Base-by-base conservation (phyloP, 345 rosid genomes). In the Limnanthes douglasii region DNA sequence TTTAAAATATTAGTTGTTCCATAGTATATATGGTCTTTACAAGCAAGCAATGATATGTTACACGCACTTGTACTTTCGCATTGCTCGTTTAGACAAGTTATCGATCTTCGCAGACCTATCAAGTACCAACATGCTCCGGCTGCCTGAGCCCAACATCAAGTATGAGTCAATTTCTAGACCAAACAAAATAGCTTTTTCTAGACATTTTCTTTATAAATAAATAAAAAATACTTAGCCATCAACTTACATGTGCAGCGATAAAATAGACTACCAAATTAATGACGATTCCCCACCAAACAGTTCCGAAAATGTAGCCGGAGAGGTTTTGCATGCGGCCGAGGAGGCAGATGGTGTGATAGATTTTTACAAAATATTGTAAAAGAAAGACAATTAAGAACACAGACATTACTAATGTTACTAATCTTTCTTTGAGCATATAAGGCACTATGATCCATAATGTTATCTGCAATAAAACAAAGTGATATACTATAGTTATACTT, bases 71-170 rank as follows among this genome's bases (percentile, higher is more conserved):
- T 46, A 28, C 0, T 41, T 52, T 68, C 61, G 59, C 98, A 90
- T 31, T 79, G 79, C 51, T 83, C 84, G 50, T 52, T 72, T 29
- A 90, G 37, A 43, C 98, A 90, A 34, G 74, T 79, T 6, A 68
- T 73, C 5, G 95, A 53, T 53, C 94, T 77, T 34, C 83, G 98
- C 15, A 83, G 62, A 30, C 98, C 98, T 39, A 90, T 37, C 41
- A 90, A 68, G 62, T 90, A 90, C 98, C 98, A 90, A 55, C 95
- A 90, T 20, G 95, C 98, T 43, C 98, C 98, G 3, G 94, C 92
- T 4, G 86, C 95, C 98, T 88, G 57, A 39, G n/a, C n/a, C n/a
- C n/a, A n/a, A n/a, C n/a, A n/a, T n/a, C n/a, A n/a, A n/a, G n/a
- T n/a, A n/a, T n/a, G n/a, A n/a, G n/a, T n/a, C n/a, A n/a, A n/a